Conservation (phyloP, 345 rosid species). For the Sisymbrium altissimum region DNA sequence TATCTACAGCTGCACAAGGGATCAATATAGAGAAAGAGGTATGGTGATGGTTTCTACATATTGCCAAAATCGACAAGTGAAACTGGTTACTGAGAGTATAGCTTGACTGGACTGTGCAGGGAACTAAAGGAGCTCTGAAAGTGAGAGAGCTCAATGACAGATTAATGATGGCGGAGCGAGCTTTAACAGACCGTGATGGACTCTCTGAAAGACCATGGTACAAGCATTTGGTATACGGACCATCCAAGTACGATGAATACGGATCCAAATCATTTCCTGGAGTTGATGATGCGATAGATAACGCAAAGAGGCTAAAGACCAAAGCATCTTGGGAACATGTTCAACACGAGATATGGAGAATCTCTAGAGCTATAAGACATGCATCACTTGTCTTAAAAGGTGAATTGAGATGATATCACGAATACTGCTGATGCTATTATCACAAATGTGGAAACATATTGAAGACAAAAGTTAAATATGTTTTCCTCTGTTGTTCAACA, state of each 20-base stretch:
- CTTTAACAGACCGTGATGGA: constrained; percentile 71
- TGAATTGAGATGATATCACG: constrained; percentile 46
- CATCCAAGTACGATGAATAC: constrained; percentile 66
- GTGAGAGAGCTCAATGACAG: constrained; percentile 69
- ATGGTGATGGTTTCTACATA: background rate
- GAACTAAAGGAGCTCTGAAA: constrained; percentile 25
- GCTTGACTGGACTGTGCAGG: background rate
- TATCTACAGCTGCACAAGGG: constrained; percentile 49
- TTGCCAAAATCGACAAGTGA: background rate
- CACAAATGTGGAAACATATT: background rate
- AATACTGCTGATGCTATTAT: background rate
- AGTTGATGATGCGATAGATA: constrained; percentile 62
- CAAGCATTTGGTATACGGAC: constrained; percentile 82
- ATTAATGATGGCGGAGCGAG: constrained; percentile 78
- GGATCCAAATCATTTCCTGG: constrained; percentile 81
- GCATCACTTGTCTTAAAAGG: constrained; percentile 66
- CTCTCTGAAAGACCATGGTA: constrained; percentile 64
- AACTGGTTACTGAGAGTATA: background rate
- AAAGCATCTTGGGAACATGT: constrained; percentile 58
- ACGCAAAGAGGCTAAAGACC: constrained; percentile 48
- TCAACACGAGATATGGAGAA: constrained; percentile 83
- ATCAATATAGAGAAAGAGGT: constrained; percentile 56
- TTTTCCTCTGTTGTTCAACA: too few species aligned
- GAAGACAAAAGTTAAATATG: background rate
- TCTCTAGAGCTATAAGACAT: constrained; percentile 63